Evolutionary conservation across 1,139 yeast species (phyloP), one percentile per base, ranked within the genome.

Genomic region (Hemisphaericaspora subhashii): DNA sequence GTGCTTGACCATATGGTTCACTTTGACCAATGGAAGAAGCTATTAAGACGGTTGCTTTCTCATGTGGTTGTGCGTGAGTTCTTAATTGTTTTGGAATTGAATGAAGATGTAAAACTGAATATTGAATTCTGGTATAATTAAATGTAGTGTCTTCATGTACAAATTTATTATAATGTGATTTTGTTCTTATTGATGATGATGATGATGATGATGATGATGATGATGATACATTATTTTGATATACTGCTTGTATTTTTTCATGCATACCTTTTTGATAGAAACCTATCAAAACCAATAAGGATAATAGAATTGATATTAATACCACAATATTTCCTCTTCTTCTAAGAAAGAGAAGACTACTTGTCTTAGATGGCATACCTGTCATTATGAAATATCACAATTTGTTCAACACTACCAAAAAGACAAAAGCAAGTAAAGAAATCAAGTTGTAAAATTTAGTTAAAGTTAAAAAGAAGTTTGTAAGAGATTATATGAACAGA

Each of bases 1-100:
- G 51, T 5, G 45, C 57, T 10, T 40, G 37, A 1, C 73, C 72
- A 40, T 65, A 67, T 20, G 68, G 59, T 10, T 46, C 42, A 12
- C 45, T 39, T 17, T 51, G 53, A 2, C 60, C 66, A 12, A 67
- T 52, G 2, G 59, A 47, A 17, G 60, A 50, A 24, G 63, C 39
- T 3, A 61, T 38, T 12, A 61, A 38, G 5, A 64, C 44, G 3
- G 64, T 47, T 23, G 57, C 51, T 41, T 37, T 21, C 12, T 34
- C 36, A 9, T 32, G 16, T 25, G 28, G 15, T 13, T 13, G 15
- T 13, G 24, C 8, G 7, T 22, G n/a, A 10, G 24, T 22, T 22
- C 24, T 5, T 5, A 4, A 10, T 22, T 22, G 7, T 8, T 4
- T 8, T 22, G 24, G 24, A 4, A 22, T 22, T 7, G 24, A 5